These are phyloP conservation scores for Amylocystis lapponica DNA, from an alignment of 768 basidiomycete species.

Conservation along the genomic window DNA sequence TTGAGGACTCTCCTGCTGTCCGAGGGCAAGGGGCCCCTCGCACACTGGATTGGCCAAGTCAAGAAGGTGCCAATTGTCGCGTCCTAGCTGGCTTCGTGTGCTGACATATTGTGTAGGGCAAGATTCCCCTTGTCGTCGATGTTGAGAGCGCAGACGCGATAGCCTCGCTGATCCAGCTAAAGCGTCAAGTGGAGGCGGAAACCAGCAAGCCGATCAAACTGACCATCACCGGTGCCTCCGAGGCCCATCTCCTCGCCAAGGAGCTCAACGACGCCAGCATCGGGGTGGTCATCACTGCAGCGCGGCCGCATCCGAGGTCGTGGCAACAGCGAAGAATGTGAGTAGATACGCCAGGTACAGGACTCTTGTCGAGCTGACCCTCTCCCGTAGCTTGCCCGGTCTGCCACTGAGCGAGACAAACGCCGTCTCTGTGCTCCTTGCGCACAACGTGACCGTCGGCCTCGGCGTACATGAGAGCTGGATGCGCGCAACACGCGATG, in stretches of 20 bases:
- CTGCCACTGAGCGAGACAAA: slow-evolving; percentile 62
- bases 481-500: slow-evolving; percentile 74
- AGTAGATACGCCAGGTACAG: slow-evolving; percentile 17
- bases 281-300: slow-evolving; percentile 61
- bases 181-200: slow-evolving; percentile 49
- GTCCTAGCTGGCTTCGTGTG: background rate
- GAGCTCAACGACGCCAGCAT: slow-evolving; percentile 59
- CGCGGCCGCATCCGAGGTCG: slow-evolving; percentile 59
- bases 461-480: slow-evolving; percentile 64
- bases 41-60: slow-evolving; percentile 36
- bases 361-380: background rate
- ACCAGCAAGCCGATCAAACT: slow-evolving; percentile 30
- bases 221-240: slow-evolving; percentile 48
- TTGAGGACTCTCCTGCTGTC: slow-evolving; percentile 57
- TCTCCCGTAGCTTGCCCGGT: slow-evolving; percentile 48
- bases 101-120: slow-evolving; percentile 29
- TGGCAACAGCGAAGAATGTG: slow-evolving; percentile 63
- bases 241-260: slow-evolving; percentile 64
- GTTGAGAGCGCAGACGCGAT: slow-evolving; percentile 64
- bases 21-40: slow-evolving; percentile 34
- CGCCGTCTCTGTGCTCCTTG: slow-evolving; percentile 52
- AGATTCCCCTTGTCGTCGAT: slow-evolving; percentile 51
- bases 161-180: slow-evolving; percentile 55
- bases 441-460: slow-evolving; percentile 65
- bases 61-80: slow-evolving; percentile 30